Percentiles rank a stretch among this genome's conserved stretches.
Conservation (phyloP, 352 stramenopile genomes). For the Globisporangium camurandrum region DNA sequence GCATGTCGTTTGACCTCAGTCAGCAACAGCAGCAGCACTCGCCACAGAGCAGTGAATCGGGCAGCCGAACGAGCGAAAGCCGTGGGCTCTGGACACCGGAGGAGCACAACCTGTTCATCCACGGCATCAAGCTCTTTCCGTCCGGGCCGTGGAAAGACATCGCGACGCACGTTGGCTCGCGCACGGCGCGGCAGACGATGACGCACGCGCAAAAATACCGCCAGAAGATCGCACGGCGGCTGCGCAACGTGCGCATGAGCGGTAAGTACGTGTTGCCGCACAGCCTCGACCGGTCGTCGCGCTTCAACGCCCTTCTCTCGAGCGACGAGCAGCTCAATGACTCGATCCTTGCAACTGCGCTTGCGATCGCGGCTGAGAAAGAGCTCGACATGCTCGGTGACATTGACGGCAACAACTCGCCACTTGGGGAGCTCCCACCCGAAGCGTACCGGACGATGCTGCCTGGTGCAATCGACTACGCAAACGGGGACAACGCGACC, state of each 20-base stretch:
- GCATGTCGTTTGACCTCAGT: conserved; percentile 16
- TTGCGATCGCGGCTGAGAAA: conserved; percentile 64
- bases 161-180: conserved; percentile 54
- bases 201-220: conserved; percentile 83
- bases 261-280: conserved; percentile 59
- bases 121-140: conserved; percentile 71
- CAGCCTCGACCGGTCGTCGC: conserved; percentile 58
- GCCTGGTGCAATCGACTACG: conserved; percentile 37
- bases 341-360: conserved; percentile 64
- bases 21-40: conserved; percentile 1
- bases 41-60: conserved; percentile 3
- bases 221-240: conserved; percentile 68
- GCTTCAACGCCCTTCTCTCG: conserved; percentile 61
- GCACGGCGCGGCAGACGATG: conserved; percentile 72
- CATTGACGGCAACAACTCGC: conserved; percentile 21
- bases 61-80: conserved; percentile 39
- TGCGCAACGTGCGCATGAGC: conserved; percentile 65
- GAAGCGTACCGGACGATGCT: conserved; percentile 48
- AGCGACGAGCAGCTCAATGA: conserved; percentile 78
- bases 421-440: conserved; percentile 21
- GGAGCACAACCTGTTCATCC: conserved; percentile 67
- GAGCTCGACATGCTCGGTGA: conserved; percentile 63
- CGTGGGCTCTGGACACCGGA: conserved; percentile 67
- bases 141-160: conserved; percentile 78
- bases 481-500: conserved; percentile 29